Conservation (phyloP, 1,284 basidiomycete genomes). For the Tetrapyrgos nigripes region DNA sequence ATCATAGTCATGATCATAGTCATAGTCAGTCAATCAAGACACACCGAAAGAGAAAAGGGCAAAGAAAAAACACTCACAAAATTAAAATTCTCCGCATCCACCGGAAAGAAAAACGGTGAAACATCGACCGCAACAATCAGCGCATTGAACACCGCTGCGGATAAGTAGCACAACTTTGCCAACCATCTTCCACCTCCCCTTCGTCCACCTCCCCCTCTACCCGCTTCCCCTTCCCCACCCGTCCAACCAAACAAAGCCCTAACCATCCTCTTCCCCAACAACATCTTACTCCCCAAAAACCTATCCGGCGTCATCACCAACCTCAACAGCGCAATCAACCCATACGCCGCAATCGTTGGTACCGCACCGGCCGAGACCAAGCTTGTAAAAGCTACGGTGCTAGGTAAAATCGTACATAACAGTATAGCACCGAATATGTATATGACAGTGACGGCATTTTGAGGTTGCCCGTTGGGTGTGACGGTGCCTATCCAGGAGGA, state of each 20-base stretch:
- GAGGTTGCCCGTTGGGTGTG: conserved; percentile 72
- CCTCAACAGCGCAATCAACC: conserved; percentile 75
- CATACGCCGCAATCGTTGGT: conserved; percentile 85
- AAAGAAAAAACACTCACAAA: conserved; percentile 59
- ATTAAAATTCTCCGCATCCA: conserved; percentile 76
- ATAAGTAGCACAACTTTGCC: conserved; percentile 70
- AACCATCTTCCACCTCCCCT: no score
- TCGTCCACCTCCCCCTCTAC: no score
- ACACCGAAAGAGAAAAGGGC: conserved; percentile 14
- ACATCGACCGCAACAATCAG: conserved; percentile 67
- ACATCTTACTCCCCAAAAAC: no score
- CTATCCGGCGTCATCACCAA: conserved; percentile 76
- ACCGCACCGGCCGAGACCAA: conserved; percentile 83
- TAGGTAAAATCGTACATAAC: conserved; percentile 85
- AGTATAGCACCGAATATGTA: conserved; percentile 74
- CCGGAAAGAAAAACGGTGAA: conserved; percentile 86
- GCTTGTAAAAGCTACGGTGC: conserved; percentile 86
- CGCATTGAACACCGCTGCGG: conserved; percentile 73
- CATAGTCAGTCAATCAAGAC: conserved; percentile 21
- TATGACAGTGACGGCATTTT: conserved; percentile 84
- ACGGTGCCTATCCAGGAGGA: conserved; percentile 83
- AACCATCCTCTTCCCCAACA: no score
- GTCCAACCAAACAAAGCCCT: no score
- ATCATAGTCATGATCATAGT: no score
- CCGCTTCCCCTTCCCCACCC: no score